Conservation (phyloP, 2,329 filamentous ascomycete species). For the Aspergillus unguis region DNA sequence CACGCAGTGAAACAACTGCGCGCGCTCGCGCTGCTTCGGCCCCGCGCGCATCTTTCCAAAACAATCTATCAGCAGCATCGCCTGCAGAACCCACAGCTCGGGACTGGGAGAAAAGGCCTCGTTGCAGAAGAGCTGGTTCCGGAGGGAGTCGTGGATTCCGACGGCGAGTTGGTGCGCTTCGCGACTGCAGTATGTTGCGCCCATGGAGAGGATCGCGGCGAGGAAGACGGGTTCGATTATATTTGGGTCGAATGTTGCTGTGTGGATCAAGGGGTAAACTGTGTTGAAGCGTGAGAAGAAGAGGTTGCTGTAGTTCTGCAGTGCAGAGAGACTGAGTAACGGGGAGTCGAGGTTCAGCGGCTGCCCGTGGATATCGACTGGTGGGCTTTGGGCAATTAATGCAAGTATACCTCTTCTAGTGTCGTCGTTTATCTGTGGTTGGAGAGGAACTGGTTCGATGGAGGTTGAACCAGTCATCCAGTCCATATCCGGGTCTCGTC, state of each 20-base stretch:
- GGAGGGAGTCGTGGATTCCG: conserved; percentile 59
- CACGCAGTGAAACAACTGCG: conserved; percentile 57
- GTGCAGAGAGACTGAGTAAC: conserved; percentile 48
- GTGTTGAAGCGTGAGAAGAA: conserved; percentile 62
- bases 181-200: conserved; percentile 59
- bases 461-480: conserved; percentile 26
- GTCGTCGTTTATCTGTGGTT: conserved; percentile 31
- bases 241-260: conserved; percentile 54
- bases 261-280: conserved; percentile 58
- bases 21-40: conserved; percentile 62
- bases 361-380: conserved; percentile 48
- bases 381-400: conserved; percentile 51
- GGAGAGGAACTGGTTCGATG: conserved; percentile 10
- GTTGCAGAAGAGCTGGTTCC: conserved; percentile 59
- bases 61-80: conserved; percentile 61
- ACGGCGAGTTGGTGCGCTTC: conserved; percentile 59
- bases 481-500: conserved; percentile 18
- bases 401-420: conserved; percentile 43
- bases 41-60: conserved; percentile 63
- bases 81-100: conserved; percentile 59
- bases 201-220: conserved; percentile 55
- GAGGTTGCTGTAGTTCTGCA: conserved; percentile 57
- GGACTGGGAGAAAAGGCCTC: conserved; percentile 57
- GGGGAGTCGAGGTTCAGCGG: conserved; percentile 50
- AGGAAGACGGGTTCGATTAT: conserved; percentile 53